These are phyloP conservation scores for Tricholomella constricta DNA, from an alignment of 768 basidiomycete genomes.

Conservation along the genomic window DNA sequence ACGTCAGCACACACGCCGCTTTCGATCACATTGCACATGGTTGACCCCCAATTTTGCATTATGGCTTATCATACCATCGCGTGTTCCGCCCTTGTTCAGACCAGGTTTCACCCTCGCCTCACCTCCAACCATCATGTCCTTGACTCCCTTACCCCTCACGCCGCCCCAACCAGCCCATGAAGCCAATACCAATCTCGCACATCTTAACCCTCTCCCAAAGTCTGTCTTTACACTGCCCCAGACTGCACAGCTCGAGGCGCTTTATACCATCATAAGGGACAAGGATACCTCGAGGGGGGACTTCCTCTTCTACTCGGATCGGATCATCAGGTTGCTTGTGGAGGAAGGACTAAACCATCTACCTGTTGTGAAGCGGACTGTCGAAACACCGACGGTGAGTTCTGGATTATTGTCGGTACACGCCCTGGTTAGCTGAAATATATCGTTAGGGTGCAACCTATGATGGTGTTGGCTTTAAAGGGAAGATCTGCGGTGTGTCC, in stretches of 20 bases:
- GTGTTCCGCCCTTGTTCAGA: background rate
- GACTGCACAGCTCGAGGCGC: slow-evolving; percentile 91
- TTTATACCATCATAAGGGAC: slow-evolving; percentile 94
- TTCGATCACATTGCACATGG: no score
- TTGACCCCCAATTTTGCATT: background rate
- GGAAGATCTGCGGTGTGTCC: slow-evolving; percentile 95
- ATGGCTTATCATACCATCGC: no score
- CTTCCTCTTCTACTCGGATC: slow-evolving; percentile 94
- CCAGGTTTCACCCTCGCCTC: background rate
- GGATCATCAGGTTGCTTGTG: slow-evolving; percentile 83
- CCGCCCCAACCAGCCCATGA: slow-evolving; percentile 37
- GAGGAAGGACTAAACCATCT: slow-evolving; percentile 91
- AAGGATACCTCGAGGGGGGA: slow-evolving; percentile 87
- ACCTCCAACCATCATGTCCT: slow-evolving; percentile 13
- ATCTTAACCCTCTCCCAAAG: slow-evolving; percentile 57
- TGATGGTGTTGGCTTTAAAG: slow-evolving; percentile 92
- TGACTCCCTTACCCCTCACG: slow-evolving; percentile 25
- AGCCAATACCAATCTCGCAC: slow-evolving; percentile 35
- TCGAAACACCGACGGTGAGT: slow-evolving; percentile 82
- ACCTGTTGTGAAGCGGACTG: slow-evolving; percentile 65
- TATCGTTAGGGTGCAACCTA: slow-evolving; percentile 67
- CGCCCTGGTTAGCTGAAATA: background rate
- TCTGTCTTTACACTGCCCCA: slow-evolving; percentile 90
- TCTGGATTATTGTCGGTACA: background rate
- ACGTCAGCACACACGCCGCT: no score